Conservation (phyloP, 495 filamentous ascomycete genomes). For the Penicillium angulare region DNA sequence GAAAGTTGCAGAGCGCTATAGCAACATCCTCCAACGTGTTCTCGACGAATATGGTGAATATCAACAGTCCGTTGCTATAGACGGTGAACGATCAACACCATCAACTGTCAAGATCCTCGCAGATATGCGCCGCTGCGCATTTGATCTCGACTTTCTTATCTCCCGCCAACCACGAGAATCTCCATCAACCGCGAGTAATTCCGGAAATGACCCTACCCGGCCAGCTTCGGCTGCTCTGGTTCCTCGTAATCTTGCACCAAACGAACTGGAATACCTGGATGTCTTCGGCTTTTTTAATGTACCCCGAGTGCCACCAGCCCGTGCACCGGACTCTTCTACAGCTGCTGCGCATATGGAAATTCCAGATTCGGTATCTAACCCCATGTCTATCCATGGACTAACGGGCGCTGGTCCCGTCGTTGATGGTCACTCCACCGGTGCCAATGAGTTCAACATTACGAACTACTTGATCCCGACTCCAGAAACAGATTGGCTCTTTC, state of each 20-base stretch:
- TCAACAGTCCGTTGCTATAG: conserved; percentile 54
- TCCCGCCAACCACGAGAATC: conserved; percentile 70
- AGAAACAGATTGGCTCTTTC: conserved; percentile 49
- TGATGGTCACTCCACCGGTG: conserved; percentile 22
- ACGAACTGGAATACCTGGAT: conserved; percentile 87
- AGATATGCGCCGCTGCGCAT: conserved; percentile 82
- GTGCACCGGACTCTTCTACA: conserved; percentile 26
- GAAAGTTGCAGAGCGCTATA: conserved; percentile 81
- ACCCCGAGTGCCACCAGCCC: conserved; percentile 59
- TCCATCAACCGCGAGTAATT: conserved; percentile 30
- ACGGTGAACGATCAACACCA: conserved; percentile 70
- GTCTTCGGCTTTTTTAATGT: conserved; percentile 94
- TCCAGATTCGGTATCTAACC: conserved; percentile 31
- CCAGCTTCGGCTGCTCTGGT: conserved; percentile 25
- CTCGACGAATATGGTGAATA: conserved; percentile 80
- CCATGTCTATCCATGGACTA: conserved; percentile 44
- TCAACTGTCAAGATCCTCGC: conserved; percentile 81
- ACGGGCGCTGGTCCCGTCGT: conserved; percentile 26
- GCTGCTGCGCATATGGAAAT: conserved; percentile 26
- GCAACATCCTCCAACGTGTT: conserved; percentile 74
- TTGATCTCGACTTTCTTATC: conserved; percentile 84
- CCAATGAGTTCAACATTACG: conserved; percentile 49
- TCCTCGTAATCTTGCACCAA: conserved; percentile 64
- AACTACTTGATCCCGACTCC: conserved; percentile 49
- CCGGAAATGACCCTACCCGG: conserved; percentile 19